These are phyloP conservation scores for Sphagnum contortum DNA, from an alignment of 225 moss, liverwort and hornwort species.

Conservation along the genomic window DNA sequence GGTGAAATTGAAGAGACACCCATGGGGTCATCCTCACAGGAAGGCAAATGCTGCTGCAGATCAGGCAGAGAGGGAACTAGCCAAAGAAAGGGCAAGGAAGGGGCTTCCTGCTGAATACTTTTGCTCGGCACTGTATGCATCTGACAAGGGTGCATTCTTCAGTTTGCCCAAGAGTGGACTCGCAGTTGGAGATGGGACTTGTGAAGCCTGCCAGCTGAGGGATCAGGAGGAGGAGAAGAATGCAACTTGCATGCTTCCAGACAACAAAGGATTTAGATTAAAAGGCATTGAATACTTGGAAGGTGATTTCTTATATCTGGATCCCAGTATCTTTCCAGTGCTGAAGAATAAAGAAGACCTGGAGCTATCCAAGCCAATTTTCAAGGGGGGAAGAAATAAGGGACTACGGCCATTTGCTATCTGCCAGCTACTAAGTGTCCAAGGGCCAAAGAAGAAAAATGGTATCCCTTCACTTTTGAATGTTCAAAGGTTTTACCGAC, in stretches of 20 bases:
- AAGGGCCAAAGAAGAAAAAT: conserved; percentile 29
- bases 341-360: conserved; percentile 23
- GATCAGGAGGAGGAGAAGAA: conserved; percentile 31
- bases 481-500: conserved; percentile 86
- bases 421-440: conserved; percentile 66
- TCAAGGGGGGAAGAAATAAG: conserved; percentile 91
- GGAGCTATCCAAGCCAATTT: conserved; percentile 17
- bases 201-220: conserved; percentile 50
- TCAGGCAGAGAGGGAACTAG: conserved; percentile 49
- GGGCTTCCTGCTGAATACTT: conserved; percentile 53
- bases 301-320: conserved; percentile 70
- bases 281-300: conserved; percentile 64
- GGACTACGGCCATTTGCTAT: conserved; percentile 79
- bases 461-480: conserved; percentile 28
- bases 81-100: conserved; percentile 43
- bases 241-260: conserved; percentile 28
- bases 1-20: conserved; percentile 48
- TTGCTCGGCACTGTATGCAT: conserved; percentile 64
- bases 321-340: conserved; percentile 49
- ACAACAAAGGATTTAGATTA: conserved; percentile 57
- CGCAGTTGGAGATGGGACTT: conserved; percentile 53
- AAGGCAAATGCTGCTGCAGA: conserved; percentile 59
- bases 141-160: conserved; percentile 75
- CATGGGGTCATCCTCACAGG: conserved; percentile 56
- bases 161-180: conserved; percentile 43